Percentiles rank a stretch among this genome's conserved stretches.
Evolutionary conservation across 345 rosid species (phyloP).

Genomic region (Murraya paniculata): DNA sequence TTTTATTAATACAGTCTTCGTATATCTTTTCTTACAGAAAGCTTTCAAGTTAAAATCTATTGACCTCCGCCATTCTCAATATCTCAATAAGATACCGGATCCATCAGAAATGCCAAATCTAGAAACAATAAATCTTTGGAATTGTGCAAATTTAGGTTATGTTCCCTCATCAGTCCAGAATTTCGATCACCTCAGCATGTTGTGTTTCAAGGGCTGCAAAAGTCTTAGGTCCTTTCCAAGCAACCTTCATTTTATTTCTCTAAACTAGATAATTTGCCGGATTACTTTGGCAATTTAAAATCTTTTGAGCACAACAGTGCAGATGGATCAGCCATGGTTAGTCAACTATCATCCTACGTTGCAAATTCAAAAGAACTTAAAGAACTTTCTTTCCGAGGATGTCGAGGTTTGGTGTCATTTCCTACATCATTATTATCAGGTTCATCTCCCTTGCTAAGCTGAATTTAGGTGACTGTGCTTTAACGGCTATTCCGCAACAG

Average conservation of each 20-base stretch:
- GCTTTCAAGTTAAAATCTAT: neutral
- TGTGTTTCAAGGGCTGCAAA: neutral
- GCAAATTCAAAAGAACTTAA: too few species aligned
- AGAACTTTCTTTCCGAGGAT: too few species aligned
- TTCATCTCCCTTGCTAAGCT: too few species aligned
- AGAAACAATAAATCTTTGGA: neutral
- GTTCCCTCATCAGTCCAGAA: neutral
- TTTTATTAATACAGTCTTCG: neutral
- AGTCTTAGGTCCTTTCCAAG: too few species aligned
- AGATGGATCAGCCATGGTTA: too few species aligned
- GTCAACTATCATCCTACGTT: neutral
- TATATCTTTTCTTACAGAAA: neutral
- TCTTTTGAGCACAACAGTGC: neutral
- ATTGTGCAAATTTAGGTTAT: neutral
- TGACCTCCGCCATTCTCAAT: neutral
- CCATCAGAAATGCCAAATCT: neutral
- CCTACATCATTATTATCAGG: too few species aligned
- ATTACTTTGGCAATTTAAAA: neutral
- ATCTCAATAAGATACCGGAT: neutral
- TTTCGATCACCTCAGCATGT: neutral
- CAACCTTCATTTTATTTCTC: too few species aligned
- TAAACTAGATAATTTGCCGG: neutral
- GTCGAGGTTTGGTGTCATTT: too few species aligned
- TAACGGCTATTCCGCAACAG: neutral
- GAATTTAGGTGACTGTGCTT: neutral